phyloP scores from a whole-genome alignment of 768 basidiomycete genomes.

The Leccinum pellstonianum region DNA sequence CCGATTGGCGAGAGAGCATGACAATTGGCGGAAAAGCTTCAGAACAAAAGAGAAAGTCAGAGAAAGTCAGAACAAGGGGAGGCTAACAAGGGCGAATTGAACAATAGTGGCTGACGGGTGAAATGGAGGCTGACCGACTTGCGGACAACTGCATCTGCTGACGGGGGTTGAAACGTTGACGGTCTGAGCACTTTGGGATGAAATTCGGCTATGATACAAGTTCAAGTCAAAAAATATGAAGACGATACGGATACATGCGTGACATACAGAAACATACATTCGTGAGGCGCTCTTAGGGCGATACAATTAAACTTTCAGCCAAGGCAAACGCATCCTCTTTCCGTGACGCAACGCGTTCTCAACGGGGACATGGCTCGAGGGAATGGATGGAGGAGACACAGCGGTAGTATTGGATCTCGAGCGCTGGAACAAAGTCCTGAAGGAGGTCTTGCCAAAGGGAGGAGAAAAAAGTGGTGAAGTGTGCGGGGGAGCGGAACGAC shows the following conservation, averaged over 20 bases:
- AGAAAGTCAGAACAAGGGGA: conserved; percentile 4
- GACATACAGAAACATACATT: conserved; percentile 22
- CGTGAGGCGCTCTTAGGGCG: conserved; percentile 1
- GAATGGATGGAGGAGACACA: conserved; percentile 12
- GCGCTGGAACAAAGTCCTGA: conserved; percentile 30
- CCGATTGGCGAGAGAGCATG: conserved; percentile 20
- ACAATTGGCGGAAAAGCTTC: conserved; percentile 4
- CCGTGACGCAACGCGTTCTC: conserved; percentile 25
- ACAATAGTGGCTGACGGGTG: conserved; percentile 21
- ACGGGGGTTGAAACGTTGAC: neutral
- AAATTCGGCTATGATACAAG: conserved; percentile 8
- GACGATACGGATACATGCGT: conserved; percentile 18
- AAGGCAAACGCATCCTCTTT: conserved; percentile 31
- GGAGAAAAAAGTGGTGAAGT: conserved; percentile 17
- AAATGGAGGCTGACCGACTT: conserved; percentile 21
- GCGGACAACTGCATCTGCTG: neutral
- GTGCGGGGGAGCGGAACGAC: conserved; percentile 21
- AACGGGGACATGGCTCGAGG: conserved; percentile 20
- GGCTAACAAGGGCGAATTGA: conserved; percentile 5
- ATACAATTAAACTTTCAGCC: conserved; percentile 31
- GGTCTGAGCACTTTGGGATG: neutral
- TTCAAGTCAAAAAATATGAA: conserved; percentile 11
- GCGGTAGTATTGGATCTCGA: conserved; percentile 26
- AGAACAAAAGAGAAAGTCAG: neutral
- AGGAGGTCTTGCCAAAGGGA: conserved; percentile 16